Evolutionary conservation across 2,329 filamentous ascomycete genomes (phyloP).

Genomic region (Nemania serpens): DNA sequence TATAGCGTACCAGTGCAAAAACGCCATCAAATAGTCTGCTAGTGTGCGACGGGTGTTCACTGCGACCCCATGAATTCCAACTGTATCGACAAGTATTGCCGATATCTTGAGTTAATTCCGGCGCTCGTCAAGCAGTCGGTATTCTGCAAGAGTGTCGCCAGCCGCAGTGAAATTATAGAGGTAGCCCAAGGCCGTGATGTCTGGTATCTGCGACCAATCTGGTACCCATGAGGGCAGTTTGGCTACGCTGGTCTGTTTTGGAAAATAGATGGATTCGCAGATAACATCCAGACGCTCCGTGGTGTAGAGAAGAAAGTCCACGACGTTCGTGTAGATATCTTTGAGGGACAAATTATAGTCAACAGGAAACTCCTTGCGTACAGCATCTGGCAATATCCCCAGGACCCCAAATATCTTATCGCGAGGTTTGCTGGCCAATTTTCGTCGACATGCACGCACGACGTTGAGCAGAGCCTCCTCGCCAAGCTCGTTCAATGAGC

Average conservation of each 20-base stretch:
- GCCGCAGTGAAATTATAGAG: constrained; percentile 33
- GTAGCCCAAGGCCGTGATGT: constrained; percentile 27
- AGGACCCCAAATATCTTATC: constrained; percentile 46
- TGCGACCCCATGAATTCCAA: constrained; percentile 34
- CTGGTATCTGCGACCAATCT: constrained; percentile 43
- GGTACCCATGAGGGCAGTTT: constrained; percentile 44
- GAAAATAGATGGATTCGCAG: constrained; percentile 44
- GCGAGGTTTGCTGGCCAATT: constrained; percentile 39
- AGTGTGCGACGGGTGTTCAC: constrained; percentile 38
- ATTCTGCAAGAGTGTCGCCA: constrained; percentile 26
- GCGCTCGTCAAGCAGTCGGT: constrained; percentile 33
- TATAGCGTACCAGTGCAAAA: constrained; percentile 43
- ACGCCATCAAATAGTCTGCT: constrained; percentile 44
- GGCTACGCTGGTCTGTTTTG: constrained; percentile 30
- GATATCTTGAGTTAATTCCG: constrained; percentile 39
- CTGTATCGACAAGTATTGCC: constrained; percentile 39
- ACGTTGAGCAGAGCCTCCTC: constrained; percentile 32
- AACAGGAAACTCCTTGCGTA: constrained; percentile 37
- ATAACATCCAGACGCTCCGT: constrained; percentile 42
- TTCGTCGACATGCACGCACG: constrained; percentile 35
- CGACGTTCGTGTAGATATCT: constrained; percentile 43
- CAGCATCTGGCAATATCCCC: constrained; percentile 38
- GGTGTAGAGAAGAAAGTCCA: constrained; percentile 38
- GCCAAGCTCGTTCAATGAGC: not conserved
- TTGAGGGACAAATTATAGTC: constrained; percentile 42